Conservation (phyloP, 2,329 filamentous ascomycete species). For the Metarhizium guizhouense region DNA sequence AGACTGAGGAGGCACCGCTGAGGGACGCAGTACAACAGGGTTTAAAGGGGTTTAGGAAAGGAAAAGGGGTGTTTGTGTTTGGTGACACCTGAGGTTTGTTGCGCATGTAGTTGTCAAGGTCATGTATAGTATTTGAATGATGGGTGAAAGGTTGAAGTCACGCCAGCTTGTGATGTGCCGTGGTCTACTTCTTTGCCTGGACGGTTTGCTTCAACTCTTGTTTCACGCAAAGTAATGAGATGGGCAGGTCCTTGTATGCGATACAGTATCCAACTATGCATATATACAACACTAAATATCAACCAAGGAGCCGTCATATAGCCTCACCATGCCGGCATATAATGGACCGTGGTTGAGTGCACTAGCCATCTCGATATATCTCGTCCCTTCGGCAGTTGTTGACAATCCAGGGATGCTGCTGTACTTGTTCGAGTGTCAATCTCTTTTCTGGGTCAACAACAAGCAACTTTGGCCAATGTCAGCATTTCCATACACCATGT, state of each 20-base stretch:
- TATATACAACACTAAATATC: too few relatives aligned
- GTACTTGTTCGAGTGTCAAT: constrained; percentile 10
- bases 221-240: too few relatives aligned
- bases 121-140: background rate
- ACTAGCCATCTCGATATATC: background rate
- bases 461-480: constrained; percentile 8
- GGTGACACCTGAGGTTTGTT: constrained; percentile 37
- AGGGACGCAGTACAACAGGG: constrained; percentile 72
- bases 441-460: constrained; percentile 12
- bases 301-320: too few relatives aligned
- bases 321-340: too few relatives aligned
- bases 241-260: too few relatives aligned
- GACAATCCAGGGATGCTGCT: constrained; percentile 14
- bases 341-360: too few relatives aligned
- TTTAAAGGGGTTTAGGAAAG: constrained; percentile 71
- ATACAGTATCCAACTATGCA: too few relatives aligned
- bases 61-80: constrained; percentile 88
- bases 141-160: background rate
- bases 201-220: background rate
- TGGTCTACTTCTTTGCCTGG: background rate
- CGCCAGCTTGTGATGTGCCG: background rate
- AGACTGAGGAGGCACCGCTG: constrained; percentile 62
- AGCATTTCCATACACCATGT: background rate
- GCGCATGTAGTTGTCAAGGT: too few relatives aligned
- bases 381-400: constrained; percentile 8